Base-by-base conservation (phyloP, 176 grass and related monocot genomes). In the Juncus inflexus region DNA sequence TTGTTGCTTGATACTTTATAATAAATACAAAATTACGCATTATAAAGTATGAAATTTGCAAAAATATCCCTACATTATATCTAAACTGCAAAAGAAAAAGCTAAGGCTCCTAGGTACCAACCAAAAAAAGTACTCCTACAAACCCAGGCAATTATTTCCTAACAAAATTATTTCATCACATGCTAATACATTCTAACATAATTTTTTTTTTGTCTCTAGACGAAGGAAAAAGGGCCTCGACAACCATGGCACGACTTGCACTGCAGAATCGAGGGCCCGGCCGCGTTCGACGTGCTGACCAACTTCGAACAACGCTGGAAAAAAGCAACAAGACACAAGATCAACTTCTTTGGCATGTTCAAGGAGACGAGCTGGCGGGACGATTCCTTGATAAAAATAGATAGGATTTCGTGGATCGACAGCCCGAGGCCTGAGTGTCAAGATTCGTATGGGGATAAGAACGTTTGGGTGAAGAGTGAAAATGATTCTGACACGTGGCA, bases 201-300 rank as follows among this genome's bases (percentile, higher is more conserved):
- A 3, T 45, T 2, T 6, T 47, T 47, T 47, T 61, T 12, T 49
- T 5, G 35, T 51, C 52, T 52, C 7, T 7, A 71, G 67, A 52
- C 39, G 28, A 12, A 67, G 58, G 15, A 58, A 12, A 40, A 36
- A 13, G 87, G 85, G 61, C 92, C 92, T 2, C 83, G 92, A 61
- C 84, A 97, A 15, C 92, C 92, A 55, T 97, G 87, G 87, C 92
- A 91, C 74, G 92, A 97, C 67, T 73, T 97, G 64, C 92, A 97
- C 60, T 91, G 87, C 60, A 97, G 91, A 70, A 65, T 97, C 7
- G 92, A 97, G 58, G 87, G 92, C 15, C 87, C 92, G 37, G 87
- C 92, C 16, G 92, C 92, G 16, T 81, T 91, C 49, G 92, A 97
- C 66, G 66, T 97, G 77, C 83, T 97, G 51, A 81, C 49, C 15